A percentile compares a stretch with the other conserved stretches of the same genome.
Evolutionary conservation across 2,329 filamentous ascomycete genomes (phyloP).

Genomic region (Grosmannia serpens): DNA sequence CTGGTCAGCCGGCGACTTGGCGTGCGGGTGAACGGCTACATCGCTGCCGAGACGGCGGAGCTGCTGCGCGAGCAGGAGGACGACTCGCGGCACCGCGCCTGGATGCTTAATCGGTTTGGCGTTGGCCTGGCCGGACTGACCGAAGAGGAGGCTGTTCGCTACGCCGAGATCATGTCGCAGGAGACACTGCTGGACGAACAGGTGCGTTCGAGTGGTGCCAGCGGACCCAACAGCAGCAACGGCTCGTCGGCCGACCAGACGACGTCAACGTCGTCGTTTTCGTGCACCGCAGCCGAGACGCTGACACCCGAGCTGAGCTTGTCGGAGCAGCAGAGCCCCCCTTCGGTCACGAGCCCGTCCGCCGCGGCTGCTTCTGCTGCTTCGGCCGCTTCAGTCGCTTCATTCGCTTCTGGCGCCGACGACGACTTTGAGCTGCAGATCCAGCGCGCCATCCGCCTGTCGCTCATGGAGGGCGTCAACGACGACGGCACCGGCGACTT

Average conservation of each 20-base stretch:
- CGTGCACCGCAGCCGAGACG: constrained; percentile 27
- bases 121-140: constrained; percentile 60
- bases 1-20: constrained; percentile 42
- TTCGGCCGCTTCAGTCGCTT: neutral
- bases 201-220: constrained; percentile 26
- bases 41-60: constrained; percentile 74
- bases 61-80: constrained; percentile 61
- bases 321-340: constrained; percentile 17
- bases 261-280: neutral
- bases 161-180: constrained; percentile 55
- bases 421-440: constrained; percentile 49
- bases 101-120: constrained; percentile 71
- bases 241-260: constrained; percentile 3
- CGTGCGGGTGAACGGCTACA: constrained; percentile 66
- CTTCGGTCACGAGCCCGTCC: neutral
- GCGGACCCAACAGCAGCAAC: neutral
- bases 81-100: constrained; percentile 54
- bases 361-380: neutral
- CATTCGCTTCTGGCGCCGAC: constrained; percentile 12
- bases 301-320: constrained; percentile 45
- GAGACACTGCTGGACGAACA: constrained; percentile 50
- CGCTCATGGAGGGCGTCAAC: constrained; percentile 43
- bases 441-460: constrained; percentile 51
- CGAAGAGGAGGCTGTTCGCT: constrained; percentile 53
- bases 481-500: constrained; percentile 23